Base-by-base conservation (phyloP, 2,329 filamentous ascomycete genomes). In the Orbilia quercus region DNA sequence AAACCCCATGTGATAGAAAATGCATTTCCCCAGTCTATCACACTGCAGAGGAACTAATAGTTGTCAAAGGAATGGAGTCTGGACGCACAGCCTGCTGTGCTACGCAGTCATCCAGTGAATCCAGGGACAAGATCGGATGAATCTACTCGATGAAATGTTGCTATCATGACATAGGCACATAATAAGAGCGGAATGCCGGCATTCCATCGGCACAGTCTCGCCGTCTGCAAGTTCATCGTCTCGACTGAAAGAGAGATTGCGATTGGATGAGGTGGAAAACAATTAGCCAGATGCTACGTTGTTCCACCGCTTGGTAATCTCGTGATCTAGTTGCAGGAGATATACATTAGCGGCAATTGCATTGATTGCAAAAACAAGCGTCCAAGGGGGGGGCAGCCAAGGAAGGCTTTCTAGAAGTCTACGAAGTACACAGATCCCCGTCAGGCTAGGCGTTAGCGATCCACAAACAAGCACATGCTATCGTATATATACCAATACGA, bases 381-480 rank as follows among this genome's bases (percentile, higher is more conserved):
- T 31, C 28, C 28, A 5, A 31, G 28, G 53, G 42, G 36, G 28
- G 28, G n/a, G n/a, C n/a, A n/a, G 18, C n/a, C n/a, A n/a, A n/a
- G n/a, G n/a, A n/a, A n/a, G n/a, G n/a, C n/a, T n/a, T 48, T 31
- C 31, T 50, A 14, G 48, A 44, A 62, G 20, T 18, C 16, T 44
- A 18, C 23, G 34, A 47, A 25, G 54, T 44, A 18, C 23, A 34
- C 48, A 25, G 54, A 38, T 22, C 36, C 36, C 36, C 38, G 36
- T 50, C 51, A 71, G 58, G 36, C 44, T 44, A 71, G 58, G 66
- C 66, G 50, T 63, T 63, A 71, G 66, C 51, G 66, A 63, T 71
- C 40, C 40, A 50, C 20, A 50, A 20, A 36, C 53, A 50, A 20
- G 53, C 53, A 42, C 53, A 51, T 45, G 28, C 42, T 45, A 67